These are phyloP conservation scores for Nakazawaea ernobii DNA, from an alignment of 805 yeast species.

Conservation along the genomic window DNA sequence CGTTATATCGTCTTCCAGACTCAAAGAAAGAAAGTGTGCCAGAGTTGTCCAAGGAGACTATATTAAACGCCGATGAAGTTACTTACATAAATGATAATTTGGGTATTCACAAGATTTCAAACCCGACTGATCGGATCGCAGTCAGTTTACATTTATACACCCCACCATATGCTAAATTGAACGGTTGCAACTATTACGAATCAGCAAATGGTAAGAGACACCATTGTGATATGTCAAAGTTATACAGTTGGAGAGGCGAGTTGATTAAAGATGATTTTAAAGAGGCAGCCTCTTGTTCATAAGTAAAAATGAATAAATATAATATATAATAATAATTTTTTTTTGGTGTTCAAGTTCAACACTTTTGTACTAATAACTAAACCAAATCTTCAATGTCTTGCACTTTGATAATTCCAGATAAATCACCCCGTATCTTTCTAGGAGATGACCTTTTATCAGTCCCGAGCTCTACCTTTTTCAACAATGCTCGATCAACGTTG, in stretches of 20 bases:
- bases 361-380: neutral
- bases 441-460: conserved; percentile 16
- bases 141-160: conserved; percentile 69
- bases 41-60: conserved; percentile 19
- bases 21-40: conserved; percentile 17
- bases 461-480: conserved; percentile 23
- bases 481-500: conserved; percentile 41
- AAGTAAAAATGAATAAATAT: neutral
- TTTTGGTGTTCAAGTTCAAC: no score
- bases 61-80: conserved; percentile 36
- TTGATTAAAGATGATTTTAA: conserved; percentile 11
- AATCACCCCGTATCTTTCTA: conserved; percentile 32
- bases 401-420: conserved; percentile 25
- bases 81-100: conserved; percentile 61
- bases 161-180: conserved; percentile 67
- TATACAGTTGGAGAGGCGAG: conserved; percentile 58
- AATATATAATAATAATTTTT: conserved; percentile 1
- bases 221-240: conserved; percentile 52
- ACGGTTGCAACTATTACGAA: conserved; percentile 49
- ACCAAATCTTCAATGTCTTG: conserved; percentile 29
- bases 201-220: conserved; percentile 41
- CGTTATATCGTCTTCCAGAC: conserved; percentile 46
- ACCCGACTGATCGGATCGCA: conserved; percentile 39
- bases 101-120: conserved; percentile 61
- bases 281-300: neutral